Evolutionary conservation across 1,284 basidiomycete genomes (phyloP).

Genomic region (Boletus smithii): DNA sequence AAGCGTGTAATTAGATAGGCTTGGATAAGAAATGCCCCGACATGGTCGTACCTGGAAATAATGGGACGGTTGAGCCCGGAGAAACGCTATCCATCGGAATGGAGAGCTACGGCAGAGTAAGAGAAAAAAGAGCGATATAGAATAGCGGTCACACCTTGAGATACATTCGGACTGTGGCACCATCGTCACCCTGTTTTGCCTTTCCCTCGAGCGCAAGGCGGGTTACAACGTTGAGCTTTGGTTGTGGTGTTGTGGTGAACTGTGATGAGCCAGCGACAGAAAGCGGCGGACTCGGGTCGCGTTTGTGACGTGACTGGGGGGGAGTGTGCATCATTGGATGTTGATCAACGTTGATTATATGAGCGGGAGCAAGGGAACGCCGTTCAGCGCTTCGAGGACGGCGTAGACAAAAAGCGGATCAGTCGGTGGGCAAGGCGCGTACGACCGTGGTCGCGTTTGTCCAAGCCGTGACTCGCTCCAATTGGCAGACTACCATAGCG

Average conservation of each 20-base stretch:
- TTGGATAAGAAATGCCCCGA: background rate
- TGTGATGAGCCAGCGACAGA: conserved; percentile 39
- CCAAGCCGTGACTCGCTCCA: background rate
- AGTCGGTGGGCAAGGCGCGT: conserved; percentile 17
- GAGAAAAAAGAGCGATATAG: background rate
- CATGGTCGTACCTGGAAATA: conserved; percentile 60
- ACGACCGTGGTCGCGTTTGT: conserved; percentile 26
- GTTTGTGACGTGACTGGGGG: conserved; percentile 33
- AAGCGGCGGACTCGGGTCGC: conserved; percentile 41
- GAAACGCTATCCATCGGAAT: conserved; percentile 60
- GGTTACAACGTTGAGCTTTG: conserved; percentile 64
- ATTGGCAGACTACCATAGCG: too few relatives aligned
- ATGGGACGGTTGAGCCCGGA: conserved; percentile 62
- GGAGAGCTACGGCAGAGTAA: conserved; percentile 48
- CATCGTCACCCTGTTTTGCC: conserved; percentile 60
- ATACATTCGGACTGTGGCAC: conserved; percentile 67
- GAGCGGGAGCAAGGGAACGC: too few relatives aligned
- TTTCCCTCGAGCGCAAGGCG: conserved; percentile 72
- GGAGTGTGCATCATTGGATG: conserved; percentile 15
- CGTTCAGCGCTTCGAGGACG: conserved; percentile 9
- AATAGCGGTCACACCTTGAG: conserved; percentile 54
- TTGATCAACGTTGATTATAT: background rate
- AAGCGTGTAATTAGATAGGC: background rate
- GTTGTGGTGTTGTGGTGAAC: conserved; percentile 36
- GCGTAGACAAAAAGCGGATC: conserved; percentile 16